Evolutionary conservation across 2,329 filamentous ascomycete species (phyloP).

Genomic region (Diplodia corticola): DNA sequence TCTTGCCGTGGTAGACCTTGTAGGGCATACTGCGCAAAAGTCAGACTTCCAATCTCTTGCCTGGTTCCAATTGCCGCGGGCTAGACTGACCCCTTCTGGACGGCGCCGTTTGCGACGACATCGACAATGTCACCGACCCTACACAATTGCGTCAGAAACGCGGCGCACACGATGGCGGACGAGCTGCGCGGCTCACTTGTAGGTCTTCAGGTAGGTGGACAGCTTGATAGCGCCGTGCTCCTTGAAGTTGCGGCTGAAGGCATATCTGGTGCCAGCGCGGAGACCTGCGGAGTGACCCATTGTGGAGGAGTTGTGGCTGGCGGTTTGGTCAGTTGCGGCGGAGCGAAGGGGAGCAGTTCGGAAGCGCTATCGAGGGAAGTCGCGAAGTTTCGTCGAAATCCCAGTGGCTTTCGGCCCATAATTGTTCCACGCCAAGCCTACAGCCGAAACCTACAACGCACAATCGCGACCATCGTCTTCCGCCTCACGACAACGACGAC

Average conservation of each 20-base stretch:
- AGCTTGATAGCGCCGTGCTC: conserved; percentile 92
- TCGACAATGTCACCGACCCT: conserved; percentile 98
- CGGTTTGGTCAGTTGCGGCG: conserved; percentile 6
- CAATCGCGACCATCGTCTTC: conserved; percentile 1
- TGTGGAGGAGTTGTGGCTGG: conserved; percentile 35
- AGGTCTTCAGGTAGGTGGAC: conserved; percentile 91
- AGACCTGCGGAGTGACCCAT: conserved; percentile 57
- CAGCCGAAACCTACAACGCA: conserved; percentile 16
- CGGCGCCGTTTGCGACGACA: conserved; percentile 97
- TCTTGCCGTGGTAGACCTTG: conserved; percentile 99
- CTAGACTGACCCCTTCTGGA: conserved; percentile 85
- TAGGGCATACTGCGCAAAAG: conserved; percentile 76
- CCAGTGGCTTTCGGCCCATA: conserved; percentile 11
- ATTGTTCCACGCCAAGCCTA: conserved; percentile 14
- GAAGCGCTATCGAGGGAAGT: conserved; percentile 13
- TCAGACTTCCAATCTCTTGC: conserved; percentile 28
- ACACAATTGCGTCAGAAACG: conserved; percentile 26
- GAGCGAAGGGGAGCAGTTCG: neutral
- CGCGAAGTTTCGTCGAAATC: conserved; percentile 22
- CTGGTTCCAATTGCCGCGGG: neutral
- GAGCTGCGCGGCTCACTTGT: conserved; percentile 64
- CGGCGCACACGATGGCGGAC: neutral
- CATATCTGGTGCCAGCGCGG: conserved; percentile 46
- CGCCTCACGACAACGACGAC: conserved; percentile 36
- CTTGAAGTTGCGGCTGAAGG: conserved; percentile 89